phyloP scores from a whole-genome alignment of 768 basidiomycete species.

The Suillus discolor region DNA sequence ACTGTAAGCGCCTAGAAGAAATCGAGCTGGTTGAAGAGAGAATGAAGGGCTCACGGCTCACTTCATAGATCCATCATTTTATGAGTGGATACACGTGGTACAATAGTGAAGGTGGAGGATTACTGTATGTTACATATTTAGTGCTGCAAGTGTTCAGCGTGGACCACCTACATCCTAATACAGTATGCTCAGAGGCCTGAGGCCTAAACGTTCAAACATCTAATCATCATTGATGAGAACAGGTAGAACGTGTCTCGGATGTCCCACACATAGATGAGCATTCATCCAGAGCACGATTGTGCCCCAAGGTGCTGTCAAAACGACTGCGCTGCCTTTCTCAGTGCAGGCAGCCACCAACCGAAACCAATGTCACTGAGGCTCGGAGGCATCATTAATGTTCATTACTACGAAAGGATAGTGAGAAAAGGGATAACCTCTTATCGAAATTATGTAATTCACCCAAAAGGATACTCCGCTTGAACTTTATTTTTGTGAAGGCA shows the following conservation, averaged over 20 bases:
- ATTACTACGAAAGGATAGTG: neutral
- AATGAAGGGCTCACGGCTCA: conserved; percentile 2
- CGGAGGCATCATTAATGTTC: too few species aligned
- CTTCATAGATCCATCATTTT: conserved; percentile 19
- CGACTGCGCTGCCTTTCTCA: neutral
- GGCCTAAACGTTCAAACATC: neutral
- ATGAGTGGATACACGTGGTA: conserved; percentile 30
- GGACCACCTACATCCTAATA: neutral
- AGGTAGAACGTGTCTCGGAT: conserved; percentile 1
- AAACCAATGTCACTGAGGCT: neutral
- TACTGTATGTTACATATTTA: conserved; percentile 7
- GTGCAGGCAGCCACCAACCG: neutral
- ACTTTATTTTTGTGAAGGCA: conserved; percentile 13
- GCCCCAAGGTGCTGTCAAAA: neutral
- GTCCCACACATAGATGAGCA: neutral
- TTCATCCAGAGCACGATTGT: neutral
- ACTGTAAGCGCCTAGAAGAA: neutral
- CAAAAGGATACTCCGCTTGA: conserved; percentile 10
- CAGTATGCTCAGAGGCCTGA: neutral
- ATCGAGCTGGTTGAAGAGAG: neutral
- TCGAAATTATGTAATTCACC: conserved; percentile 1
- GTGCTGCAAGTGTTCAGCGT: conserved; percentile 6
- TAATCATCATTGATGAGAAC: neutral
- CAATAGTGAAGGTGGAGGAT: conserved; percentile 3
- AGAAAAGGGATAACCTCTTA: neutral